Evolutionary conservation across 164 flowering plant species (phyloP), one percentile per base, ranked within the genome.

Genomic region (Taxillus chinensis): DNA sequence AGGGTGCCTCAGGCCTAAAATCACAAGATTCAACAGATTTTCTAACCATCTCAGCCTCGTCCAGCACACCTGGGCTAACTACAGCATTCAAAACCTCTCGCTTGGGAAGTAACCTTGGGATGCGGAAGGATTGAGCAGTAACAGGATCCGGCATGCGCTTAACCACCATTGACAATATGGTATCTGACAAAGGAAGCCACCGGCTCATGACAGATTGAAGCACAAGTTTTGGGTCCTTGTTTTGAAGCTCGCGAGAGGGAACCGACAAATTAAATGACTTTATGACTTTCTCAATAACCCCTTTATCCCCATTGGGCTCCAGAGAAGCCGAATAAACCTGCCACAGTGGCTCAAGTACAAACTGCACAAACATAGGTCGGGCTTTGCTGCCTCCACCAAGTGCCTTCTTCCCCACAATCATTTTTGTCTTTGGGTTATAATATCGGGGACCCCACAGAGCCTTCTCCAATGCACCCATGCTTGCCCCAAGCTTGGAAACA

Each of bases 321-420:
- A 84, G 43, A 68, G 82, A 84, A 1, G 68, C 80, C 67, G 80
- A 74, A 66, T 89, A 89, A 61, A 91, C 93, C 75, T 85, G 79
- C 93, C 96, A 88, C 9, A 91, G 83, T 15, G 89, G 93, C 71
- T 91, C 93, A 9, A 91, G 83, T 70, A 91, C 88, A 74, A 82
- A 83, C 71, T 86, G 87, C 57, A 91, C 97, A 76, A 91, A 91
- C 96, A 86, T 86, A 2, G 96, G 97, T 45, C 76, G 70, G 5
- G 77, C 82, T 49, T 82, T 83, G 57, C 75, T 74, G 3, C 77
- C 73, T 48, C 70, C 82, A 52, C 73, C 72, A 12, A 77, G 40
- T n/a, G 75, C 88, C 70, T 86, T 88, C 83, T 85, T 88, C 10
- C 90, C 89, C 53, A 83, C 84, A 69, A 88, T 86, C 93, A 79